A percentile compares a stretch with the other conserved stretches of the same genome.
These are phyloP conservation scores for Lindgomyces ingoldianus DNA, from an alignment of 495 filamentous ascomycete species.

Conservation along the genomic window DNA sequence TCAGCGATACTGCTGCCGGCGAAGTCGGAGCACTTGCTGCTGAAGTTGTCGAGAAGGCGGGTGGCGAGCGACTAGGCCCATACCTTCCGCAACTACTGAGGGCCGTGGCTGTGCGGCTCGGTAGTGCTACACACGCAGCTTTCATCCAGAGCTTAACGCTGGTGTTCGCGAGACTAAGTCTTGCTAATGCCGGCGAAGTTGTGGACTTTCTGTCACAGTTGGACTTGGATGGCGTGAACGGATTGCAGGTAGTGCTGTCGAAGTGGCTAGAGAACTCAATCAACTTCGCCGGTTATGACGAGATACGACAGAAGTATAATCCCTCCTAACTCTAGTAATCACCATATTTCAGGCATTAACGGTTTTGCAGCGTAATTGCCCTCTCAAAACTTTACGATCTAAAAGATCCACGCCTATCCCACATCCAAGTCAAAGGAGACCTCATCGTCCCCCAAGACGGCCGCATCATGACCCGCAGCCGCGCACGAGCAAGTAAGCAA, in stretches of 20 bases:
- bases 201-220: slow-evolving; percentile 86
- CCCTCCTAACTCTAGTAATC: neutral
- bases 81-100: slow-evolving; percentile 86
- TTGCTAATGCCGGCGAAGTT: slow-evolving; percentile 83
- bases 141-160: slow-evolving; percentile 93
- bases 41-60: slow-evolving; percentile 91
- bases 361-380: slow-evolving; percentile 71
- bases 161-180: slow-evolving; percentile 87
- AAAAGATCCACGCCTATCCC: slow-evolving; percentile 74
- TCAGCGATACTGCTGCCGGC: slow-evolving; percentile 88
- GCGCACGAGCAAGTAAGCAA: slow-evolving; percentile 67
- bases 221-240: slow-evolving; percentile 70
- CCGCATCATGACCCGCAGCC: slow-evolving; percentile 89
- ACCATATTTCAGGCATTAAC: slow-evolving; percentile 33
- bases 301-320: slow-evolving; percentile 87
- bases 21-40: slow-evolving; percentile 94
- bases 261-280: slow-evolving; percentile 98
- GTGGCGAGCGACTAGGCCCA: slow-evolving; percentile 82
- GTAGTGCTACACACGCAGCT: slow-evolving; percentile 73
- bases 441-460: slow-evolving; percentile 77
- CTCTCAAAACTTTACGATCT: slow-evolving; percentile 85
- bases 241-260: slow-evolving; percentile 80
- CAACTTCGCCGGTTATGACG: slow-evolving; percentile 94
- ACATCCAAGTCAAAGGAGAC: slow-evolving; percentile 87
- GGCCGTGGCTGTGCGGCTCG: slow-evolving; percentile 84